Base-by-base conservation (phyloP, 495 filamentous ascomycete species). In the Aspergillus cristatus region DNA sequence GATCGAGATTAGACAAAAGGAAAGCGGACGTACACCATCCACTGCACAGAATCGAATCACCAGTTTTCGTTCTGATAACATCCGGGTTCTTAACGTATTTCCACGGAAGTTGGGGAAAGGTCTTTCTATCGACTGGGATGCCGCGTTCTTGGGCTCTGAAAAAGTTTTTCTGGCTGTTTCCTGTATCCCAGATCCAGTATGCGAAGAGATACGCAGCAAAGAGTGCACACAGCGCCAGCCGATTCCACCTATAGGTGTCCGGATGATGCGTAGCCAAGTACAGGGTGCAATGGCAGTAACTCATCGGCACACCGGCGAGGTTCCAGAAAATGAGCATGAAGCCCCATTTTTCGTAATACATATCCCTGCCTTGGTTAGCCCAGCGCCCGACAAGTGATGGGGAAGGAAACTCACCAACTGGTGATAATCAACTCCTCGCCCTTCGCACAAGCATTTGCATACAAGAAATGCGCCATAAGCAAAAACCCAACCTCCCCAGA, bases 281-380 rank as follows among this genome's bases (percentile, higher is more conserved):
- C 47, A 98, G 62, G 17, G 82, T 86, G 70, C 84, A 91, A 68
- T 98, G 90, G 65, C 90, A 96, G 70, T 98, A 98, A 18, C 76
- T 85, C 34, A 97, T 72, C 2, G 91, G 91, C 3, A 98, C 91
- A 39, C 91, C 91, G 37, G 87, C 86, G 50, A 98, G 69, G 63
- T 98, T 98, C 91, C 91, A 98, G 75, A 98, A 98, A 56, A 94
- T 95, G 41, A 98, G 74, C 90, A 98, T 93, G 67, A 96, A 98
- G 41, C 91, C 91, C 78, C 87, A 93, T 68, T 97, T 98, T 68
- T 98, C 91, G 55, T 90, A 85, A 67, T 93, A 95, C 86, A 98
- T 96, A 60, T 98, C 91, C 76, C 72, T 75, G 14, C 28, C 18
- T 11, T 26, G 6, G 18, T 28, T 18, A 28, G 18, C 36, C n/a